A percentile compares a stretch with the other conserved stretches of the same genome.
Conservation (phyloP, 2,329 filamentous ascomycete species). For the Fusarium sp. region DNA sequence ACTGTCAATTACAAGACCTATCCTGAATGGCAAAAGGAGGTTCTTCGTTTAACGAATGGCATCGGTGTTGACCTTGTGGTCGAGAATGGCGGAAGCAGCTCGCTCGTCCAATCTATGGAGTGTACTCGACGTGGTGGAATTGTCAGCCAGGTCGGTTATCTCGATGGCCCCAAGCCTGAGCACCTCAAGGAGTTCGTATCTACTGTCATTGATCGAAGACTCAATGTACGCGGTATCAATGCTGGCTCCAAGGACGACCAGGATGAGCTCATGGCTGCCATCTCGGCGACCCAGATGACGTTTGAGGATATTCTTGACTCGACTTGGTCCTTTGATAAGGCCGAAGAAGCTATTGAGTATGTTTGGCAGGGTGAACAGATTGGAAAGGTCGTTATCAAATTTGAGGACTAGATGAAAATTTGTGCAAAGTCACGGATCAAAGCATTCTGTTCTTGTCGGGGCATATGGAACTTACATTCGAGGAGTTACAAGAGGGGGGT, state of each 20-base stretch:
- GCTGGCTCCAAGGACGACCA: constrained; percentile 55
- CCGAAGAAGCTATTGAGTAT: constrained; percentile 57
- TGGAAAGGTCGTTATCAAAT: constrained; percentile 55
- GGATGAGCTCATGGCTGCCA: constrained; percentile 55
- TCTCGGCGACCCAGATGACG: constrained; percentile 51
- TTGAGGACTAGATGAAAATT: background rate
- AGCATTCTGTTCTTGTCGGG: background rate
- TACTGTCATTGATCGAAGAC: constrained; percentile 53
- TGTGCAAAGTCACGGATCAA: background rate
- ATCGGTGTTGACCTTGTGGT: constrained; percentile 64
- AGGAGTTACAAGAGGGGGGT: too few relatives aligned
- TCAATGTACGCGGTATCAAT: constrained; percentile 56
- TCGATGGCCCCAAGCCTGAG: constrained; percentile 49
- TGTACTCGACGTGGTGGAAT: constrained; percentile 57
- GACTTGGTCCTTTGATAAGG: constrained; percentile 54
- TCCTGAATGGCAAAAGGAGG: constrained; percentile 60
- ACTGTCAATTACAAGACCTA: constrained; percentile 63
- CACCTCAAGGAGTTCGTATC: constrained; percentile 53
- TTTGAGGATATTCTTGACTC: constrained; percentile 56
- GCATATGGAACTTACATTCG: background rate
- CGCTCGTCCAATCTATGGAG: constrained; percentile 55
- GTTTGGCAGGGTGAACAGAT: constrained; percentile 59
- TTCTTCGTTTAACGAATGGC: constrained; percentile 57
- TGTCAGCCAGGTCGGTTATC: constrained; percentile 59
- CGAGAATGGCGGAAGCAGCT: constrained; percentile 55